Evolutionary conservation across 1,139 yeast genomes (phyloP), one percentile per base, ranked within the genome.

Genomic region (Wickerhamomyces sp.): DNA sequence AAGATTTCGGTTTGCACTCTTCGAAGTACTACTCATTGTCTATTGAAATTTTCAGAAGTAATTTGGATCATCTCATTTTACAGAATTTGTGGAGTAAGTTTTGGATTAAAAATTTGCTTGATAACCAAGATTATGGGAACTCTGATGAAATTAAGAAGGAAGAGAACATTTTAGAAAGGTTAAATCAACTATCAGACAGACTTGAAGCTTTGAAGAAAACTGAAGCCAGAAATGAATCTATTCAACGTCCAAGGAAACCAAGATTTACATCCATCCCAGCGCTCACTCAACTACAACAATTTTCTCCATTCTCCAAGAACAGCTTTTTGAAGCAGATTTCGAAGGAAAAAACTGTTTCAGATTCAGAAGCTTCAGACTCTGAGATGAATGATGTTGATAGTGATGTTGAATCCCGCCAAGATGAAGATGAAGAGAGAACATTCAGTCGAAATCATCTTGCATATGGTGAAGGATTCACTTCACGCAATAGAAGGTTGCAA

Each of bases 1-100:
- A 70, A 33, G 88, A 83, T 44, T 79, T 73, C 55, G 93, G 94
- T 1, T 76, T 72, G 32, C 88, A 83, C 52, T 70, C 87, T 1
- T 73, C 76, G 33, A 70, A 67, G 43, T 89, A 85, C 59, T 88
- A 88, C 54, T 66, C 84, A 10, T 62, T 89, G 26, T 77, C 78
- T 24, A 69, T 87, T 26, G 72, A 75, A 26, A 67, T 84, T 11
- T 84, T 81, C 61, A 69, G 74, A 39, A 75, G 76, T 28, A 56
- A 64, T 2, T 50, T 66, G n/a, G 91, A 84, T 46, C 42, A 59
- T 11, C 61, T 61, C 37, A 54, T 78, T 28, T 55, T 76, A 26
- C 67, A 71, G 30, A 51, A 64, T 29, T 48, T 75, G 30, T 66
- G 73, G 67, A 62, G 62, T 47, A 68, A 69, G 47, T 70, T 73